These are phyloP conservation scores for Solanum sejunctum DNA, from an alignment of 257 asterid species.

Conservation along the genomic window DNA sequence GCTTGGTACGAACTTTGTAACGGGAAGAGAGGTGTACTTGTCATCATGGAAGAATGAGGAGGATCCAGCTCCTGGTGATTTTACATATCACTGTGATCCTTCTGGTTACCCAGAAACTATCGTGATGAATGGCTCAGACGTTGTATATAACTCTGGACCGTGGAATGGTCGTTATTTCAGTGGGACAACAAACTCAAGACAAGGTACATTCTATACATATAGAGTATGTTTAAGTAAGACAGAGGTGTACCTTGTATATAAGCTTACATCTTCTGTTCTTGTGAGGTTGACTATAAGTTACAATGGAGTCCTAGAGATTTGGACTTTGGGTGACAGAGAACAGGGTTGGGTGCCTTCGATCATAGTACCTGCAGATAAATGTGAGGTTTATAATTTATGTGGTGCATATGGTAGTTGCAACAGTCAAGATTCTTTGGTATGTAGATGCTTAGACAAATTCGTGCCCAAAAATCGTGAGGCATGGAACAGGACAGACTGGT, in stretches of 20 bases:
- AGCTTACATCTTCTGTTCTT: not conserved
- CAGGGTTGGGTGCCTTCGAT: conserved; percentile 12
- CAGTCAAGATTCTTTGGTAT: not conserved
- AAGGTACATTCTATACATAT: not conserved
- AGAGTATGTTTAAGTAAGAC: conserved; percentile 3
- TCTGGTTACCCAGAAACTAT: conserved; percentile 15
- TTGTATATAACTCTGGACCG: conserved; percentile 4
- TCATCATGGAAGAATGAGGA: conserved; percentile 27
- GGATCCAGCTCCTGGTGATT: conserved; percentile 33
- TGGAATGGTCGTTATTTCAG: conserved; percentile 21
- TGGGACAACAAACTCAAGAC: conserved; percentile 1
- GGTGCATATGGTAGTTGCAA: conserved; percentile 30
- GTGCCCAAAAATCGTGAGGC: conserved; percentile 7
- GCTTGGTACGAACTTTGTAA: not conserved
- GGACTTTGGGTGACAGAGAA: conserved; percentile 10
- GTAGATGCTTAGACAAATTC: conserved; percentile 27
- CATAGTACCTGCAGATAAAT: conserved; percentile 7
- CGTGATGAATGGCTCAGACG: not conserved
- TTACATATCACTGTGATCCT: not conserved
- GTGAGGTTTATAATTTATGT: conserved; percentile 27
- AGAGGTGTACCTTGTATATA: conserved; percentile 6
- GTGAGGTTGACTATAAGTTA: conserved; percentile 6
- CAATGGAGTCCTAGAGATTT: conserved; percentile 11
- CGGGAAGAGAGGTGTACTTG: not conserved
- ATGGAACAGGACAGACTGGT: conserved; percentile 14